Evolutionary conservation across 2,329 filamentous ascomycete species (phyloP).

Genomic region (Lomentospora prolificans): DNA sequence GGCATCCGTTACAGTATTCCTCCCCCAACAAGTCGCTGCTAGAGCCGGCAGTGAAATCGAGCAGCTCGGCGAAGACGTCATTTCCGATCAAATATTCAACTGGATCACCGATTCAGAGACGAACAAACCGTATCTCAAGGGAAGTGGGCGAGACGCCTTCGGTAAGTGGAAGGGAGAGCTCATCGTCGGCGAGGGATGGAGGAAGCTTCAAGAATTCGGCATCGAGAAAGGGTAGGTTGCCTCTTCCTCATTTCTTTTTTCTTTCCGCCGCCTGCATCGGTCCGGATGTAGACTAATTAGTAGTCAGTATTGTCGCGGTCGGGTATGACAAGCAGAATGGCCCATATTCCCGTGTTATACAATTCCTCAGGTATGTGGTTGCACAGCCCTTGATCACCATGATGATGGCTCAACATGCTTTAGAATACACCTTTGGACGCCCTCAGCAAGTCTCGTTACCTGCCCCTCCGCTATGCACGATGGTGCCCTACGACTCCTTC

Average conservation of each 20-base stretch:
- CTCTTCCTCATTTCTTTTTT: not conserved
- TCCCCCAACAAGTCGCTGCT: conserved; percentile 9
- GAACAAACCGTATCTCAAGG: conserved; percentile 50
- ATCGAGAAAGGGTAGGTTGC: conserved; percentile 8
- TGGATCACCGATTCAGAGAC: conserved; percentile 55
- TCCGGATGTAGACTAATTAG: too few relatives aligned
- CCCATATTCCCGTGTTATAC: conserved; percentile 12
- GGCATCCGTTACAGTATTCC: not conserved
- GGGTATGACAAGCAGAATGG: conserved; percentile 10
- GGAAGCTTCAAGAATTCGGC: conserved; percentile 12
- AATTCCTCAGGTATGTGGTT: conserved; percentile 10
- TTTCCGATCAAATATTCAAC: conserved; percentile 32
- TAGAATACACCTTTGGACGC: conserved; percentile 7
- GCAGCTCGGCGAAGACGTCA: conserved; percentile 11
- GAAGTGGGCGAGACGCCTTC: conserved; percentile 49
- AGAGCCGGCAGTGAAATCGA: conserved; percentile 8
- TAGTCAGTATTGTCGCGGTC: conserved; percentile 11
- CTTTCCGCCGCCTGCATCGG: too few relatives aligned
- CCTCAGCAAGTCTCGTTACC: conserved; percentile 4
- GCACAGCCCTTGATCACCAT: too few relatives aligned
- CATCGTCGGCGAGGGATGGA: conserved; percentile 13
- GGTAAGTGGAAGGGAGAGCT: conserved; percentile 30
- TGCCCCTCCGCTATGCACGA: conserved; percentile 24
- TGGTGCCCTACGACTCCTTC: conserved; percentile 44
- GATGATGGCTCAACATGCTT: too few relatives aligned